These are phyloP conservation scores for Metarhizium guizhouense DNA, from an alignment of 2,329 filamentous ascomycete genomes.

Conservation along the genomic window DNA sequence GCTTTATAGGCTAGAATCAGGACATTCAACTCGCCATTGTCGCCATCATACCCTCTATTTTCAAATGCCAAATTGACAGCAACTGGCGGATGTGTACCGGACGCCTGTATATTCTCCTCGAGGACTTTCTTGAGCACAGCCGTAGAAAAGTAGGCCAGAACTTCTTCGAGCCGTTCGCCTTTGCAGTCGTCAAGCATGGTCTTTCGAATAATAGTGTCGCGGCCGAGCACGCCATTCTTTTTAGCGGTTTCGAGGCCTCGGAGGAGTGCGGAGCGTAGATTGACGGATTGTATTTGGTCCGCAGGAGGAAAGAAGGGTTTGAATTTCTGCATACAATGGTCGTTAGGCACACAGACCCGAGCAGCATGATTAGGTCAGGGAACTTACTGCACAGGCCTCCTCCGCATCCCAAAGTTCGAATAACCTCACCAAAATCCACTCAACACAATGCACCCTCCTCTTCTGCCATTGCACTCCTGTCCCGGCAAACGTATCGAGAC, in stretches of 20 bases:
- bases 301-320: slow-evolving; percentile 84
- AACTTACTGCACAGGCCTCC: slow-evolving; percentile 60
- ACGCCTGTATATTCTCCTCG: slow-evolving; percentile 29
- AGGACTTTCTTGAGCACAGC: slow-evolving; percentile 66
- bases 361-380: not conserved
- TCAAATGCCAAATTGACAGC: slow-evolving; percentile 50
- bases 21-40: slow-evolving; percentile 47
- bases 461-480: slow-evolving; percentile 67
- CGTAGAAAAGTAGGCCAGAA: slow-evolving; percentile 76
- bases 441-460: slow-evolving; percentile 69
- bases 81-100: slow-evolving; percentile 33
- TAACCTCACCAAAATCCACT: slow-evolving; percentile 86
- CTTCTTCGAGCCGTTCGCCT: slow-evolving; percentile 80
- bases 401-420: slow-evolving; percentile 76
- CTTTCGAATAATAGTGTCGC: slow-evolving; percentile 75
- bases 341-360: slow-evolving; percentile 4
- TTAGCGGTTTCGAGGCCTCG: slow-evolving; percentile 77
- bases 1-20: slow-evolving; percentile 66
- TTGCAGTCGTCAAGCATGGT: slow-evolving; percentile 97
- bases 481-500: slow-evolving; percentile 57
- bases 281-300: slow-evolving; percentile 84
- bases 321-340: slow-evolving; percentile 55
- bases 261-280: slow-evolving; percentile 76
- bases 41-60: slow-evolving; percentile 46
- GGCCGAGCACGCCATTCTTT: slow-evolving; percentile 73